Percentiles rank a stretch among this genome's conserved stretches.
phyloP scores from a whole-genome alignment of 2,329 filamentous ascomycete genomes.

The Dothiorella sarmentorum region DNA sequence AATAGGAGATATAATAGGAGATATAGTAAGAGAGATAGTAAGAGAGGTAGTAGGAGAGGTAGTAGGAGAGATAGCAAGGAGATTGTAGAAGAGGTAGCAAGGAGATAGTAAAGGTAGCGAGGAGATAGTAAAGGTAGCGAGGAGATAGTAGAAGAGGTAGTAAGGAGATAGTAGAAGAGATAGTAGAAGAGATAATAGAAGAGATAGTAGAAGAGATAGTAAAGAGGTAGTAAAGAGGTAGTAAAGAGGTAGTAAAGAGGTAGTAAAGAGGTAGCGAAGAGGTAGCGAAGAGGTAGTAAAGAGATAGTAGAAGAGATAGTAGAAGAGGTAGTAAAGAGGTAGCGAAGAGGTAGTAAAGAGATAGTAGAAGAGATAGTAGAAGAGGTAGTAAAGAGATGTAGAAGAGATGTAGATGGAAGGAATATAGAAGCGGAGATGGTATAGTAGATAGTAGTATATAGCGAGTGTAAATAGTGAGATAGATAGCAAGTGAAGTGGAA shows the following conservation, averaged over 20 bases:
- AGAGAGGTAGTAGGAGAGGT: background rate
- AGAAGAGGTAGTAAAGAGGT: background rate
- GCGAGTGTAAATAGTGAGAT: background rate
- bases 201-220: background rate
- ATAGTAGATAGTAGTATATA: background rate
- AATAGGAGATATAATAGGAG: background rate
- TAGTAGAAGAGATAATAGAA: background rate
- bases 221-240: slow-evolving; percentile 23
- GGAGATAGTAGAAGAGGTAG: background rate
- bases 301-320: background rate
- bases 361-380: background rate
- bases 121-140: background rate
- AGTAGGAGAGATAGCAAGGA: background rate
- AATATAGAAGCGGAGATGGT: background rate
- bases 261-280: background rate
- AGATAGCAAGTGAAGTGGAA: background rate
- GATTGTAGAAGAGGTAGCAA: background rate
- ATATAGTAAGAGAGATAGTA: slow-evolving; percentile 21
- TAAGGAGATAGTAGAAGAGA: background rate
- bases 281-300: background rate
- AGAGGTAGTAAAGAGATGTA: background rate
- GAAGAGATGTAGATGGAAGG: slow-evolving; percentile 24
- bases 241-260: slow-evolving; percentile 5
- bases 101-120: background rate
- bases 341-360: background rate